Percentiles rank a stretch among this genome's conserved stretches.
phyloP scores from a whole-genome alignment of 1,139 yeast genomes.

The Taphrina pruni region DNA sequence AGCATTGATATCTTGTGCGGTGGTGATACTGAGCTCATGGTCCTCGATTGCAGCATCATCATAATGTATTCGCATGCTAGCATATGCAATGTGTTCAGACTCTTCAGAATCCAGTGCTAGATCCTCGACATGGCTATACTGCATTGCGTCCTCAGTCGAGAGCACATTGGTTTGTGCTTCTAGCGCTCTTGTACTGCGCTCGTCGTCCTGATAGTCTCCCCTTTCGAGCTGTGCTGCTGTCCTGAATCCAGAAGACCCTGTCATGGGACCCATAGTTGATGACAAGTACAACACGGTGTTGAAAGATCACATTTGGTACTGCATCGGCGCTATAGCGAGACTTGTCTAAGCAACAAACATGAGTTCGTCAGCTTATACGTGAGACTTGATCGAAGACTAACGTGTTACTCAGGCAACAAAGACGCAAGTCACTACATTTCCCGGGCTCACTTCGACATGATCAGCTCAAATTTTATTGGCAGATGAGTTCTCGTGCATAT shows the following conservation, averaged over 20 bases:
- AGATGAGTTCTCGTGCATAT: too few relatives aligned
- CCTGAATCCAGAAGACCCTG: background rate
- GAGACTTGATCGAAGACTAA: too few relatives aligned
- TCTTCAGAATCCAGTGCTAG: background rate
- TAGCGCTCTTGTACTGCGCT: background rate
- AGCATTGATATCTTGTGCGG: slow-evolving; percentile 5
- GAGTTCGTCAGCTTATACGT: too few relatives aligned
- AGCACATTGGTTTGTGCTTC: background rate
- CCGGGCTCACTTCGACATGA: too few relatives aligned
- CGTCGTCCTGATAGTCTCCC: background rate
- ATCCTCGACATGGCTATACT: background rate
- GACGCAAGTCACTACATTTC: too few relatives aligned
- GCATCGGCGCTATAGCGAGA: too few relatives aligned
- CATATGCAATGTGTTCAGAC: background rate
- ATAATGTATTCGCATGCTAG: background rate
- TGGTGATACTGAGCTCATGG: background rate
- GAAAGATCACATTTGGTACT: too few relatives aligned
- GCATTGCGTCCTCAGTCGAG: background rate
- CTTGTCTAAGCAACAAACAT: too few relatives aligned
- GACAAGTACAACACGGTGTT: too few relatives aligned
- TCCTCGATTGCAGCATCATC: background rate
- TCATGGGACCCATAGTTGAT: background rate
- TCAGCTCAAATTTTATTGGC: too few relatives aligned
- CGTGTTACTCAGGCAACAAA: too few relatives aligned
- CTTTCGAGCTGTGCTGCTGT: slow-evolving; percentile 14